Conservation (phyloP, 768 basidiomycete genomes). For the Dacryopinax primogenitus region DNA sequence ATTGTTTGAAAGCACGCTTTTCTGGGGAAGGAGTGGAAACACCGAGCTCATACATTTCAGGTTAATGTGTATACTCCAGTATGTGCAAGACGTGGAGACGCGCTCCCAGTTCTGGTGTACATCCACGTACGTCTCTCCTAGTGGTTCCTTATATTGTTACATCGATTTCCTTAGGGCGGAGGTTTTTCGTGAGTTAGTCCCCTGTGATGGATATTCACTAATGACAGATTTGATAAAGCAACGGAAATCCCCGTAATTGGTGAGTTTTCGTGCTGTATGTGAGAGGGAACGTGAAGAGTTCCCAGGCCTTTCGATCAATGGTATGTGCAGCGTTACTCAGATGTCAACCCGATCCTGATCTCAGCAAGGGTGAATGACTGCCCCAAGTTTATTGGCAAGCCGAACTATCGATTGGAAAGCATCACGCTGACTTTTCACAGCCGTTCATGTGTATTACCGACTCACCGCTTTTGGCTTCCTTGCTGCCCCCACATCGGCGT, state of each 20-base stretch:
- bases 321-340: too few species aligned
- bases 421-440: slow-evolving; percentile 44
- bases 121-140: slow-evolving; percentile 26
- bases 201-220: background rate
- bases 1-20: slow-evolving; percentile 43
- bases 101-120: slow-evolving; percentile 33
- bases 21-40: background rate
- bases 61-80: background rate
- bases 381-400: background rate
- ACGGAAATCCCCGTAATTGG: slow-evolving; percentile 49
- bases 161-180: slow-evolving; percentile 9
- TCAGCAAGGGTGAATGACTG: background rate
- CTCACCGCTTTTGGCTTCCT: slow-evolving; percentile 54
- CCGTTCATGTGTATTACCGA: slow-evolving; percentile 56
- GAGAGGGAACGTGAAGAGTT: background rate
- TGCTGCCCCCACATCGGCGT: slow-evolving; percentile 32
- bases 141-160: background rate
- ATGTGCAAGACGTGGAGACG: background rate
- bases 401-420: slow-evolving; percentile 32
- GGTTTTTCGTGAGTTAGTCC: slow-evolving; percentile 10
- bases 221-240: slow-evolving; percentile 31
- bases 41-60: background rate
- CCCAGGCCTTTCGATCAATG: background rate
- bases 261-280: background rate
- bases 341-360: background rate